Base-by-base conservation (phyloP, 441 rosid species). In the Gossypium gossypioides region DNA sequence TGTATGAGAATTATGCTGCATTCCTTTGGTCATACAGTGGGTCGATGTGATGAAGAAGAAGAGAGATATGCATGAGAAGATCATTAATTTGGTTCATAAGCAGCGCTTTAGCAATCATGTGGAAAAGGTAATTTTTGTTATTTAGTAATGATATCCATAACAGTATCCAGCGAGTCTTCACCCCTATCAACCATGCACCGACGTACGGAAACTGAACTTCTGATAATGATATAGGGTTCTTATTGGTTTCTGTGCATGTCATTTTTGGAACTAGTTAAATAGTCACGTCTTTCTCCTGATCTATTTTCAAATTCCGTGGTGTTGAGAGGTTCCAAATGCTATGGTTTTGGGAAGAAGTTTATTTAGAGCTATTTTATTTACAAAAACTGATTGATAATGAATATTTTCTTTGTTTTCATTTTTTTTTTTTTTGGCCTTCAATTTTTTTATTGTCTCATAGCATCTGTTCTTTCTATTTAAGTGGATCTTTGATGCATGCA, bases 11-110 rank as follows among this genome's bases (percentile, higher is more conserved):
- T 63, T 63, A 63, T 42, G 10, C 9, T 18, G 51, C 3, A 19
- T 55, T 55, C 59, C 5, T 21, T 21, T 55, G 59, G 29, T 50
- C 25, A 8, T 4, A 63, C 91, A 88, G 72, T 85, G 91, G 97
- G 93, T 81, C 25, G 97, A 92, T 86, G 97, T 95, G 71, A 95
- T 92, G 99, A 92, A 95, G 87, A 84, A 58, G 72, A 92, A 95
- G 78, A 84, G 99, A 82, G 97, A 84, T 15, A 74, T 92, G 46
- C 99, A 95, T 74, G 96, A 95, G 78, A 63, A 76, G 74, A 78
- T 95, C 70, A 92, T 95, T 70, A 84, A 82, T 76, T 76, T 80
- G 76, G 94, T 89, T 58, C 94, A 83, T 52, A 84, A 85, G 79
- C 90, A 88, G 71, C 84, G 13, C 32, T 82, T 88, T 60, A 80